Percentiles rank a stretch among this genome's conserved stretches.
Evolutionary conservation across 1,284 basidiomycete species (phyloP).

Genomic region (Moesziomyces sp.): DNA sequence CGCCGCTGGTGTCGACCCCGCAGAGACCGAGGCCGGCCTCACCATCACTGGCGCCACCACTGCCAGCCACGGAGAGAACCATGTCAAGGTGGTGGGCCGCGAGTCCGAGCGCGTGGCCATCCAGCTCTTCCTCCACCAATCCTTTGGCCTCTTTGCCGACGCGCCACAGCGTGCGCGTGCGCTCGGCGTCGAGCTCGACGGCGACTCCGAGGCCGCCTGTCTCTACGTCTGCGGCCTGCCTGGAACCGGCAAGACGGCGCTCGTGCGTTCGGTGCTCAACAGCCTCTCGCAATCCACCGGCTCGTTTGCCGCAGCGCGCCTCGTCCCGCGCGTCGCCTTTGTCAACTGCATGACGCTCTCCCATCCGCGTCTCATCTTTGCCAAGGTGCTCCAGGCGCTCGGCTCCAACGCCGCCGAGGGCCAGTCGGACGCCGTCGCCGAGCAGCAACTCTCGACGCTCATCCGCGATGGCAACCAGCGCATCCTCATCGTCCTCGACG

Average conservation of each 20-base stretch:
- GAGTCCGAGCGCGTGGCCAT: conserved; percentile 60
- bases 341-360: conserved; percentile 69
- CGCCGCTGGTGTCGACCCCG: conserved; percentile 45
- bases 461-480: conserved; percentile 39
- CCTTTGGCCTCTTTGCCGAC: conserved; percentile 50
- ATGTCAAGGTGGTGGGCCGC: conserved; percentile 65
- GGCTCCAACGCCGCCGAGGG: conserved; percentile 46
- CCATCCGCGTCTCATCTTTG: conserved; percentile 61
- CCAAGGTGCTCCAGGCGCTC: conserved; percentile 51
- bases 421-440: conserved; percentile 38
- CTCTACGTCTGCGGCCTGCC: conserved; percentile 70
- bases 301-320: not conserved
- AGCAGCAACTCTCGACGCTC: conserved; percentile 26
- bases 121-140: conserved; percentile 59
- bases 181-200: conserved; percentile 49
- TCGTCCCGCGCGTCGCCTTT: conserved; percentile 55
- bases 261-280: conserved; percentile 66
- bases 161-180: conserved; percentile 13
- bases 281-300: conserved; percentile 33
- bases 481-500: conserved; percentile 69
- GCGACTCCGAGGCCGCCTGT: conserved; percentile 47
- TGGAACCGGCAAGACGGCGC: conserved; percentile 70
- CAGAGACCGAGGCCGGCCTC: conserved; percentile 43
- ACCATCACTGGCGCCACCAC: conserved; percentile 32
- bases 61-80: conserved; percentile 29